Conservation (phyloP, 768 basidiomycete species). For the Lentinus brumalis region DNA sequence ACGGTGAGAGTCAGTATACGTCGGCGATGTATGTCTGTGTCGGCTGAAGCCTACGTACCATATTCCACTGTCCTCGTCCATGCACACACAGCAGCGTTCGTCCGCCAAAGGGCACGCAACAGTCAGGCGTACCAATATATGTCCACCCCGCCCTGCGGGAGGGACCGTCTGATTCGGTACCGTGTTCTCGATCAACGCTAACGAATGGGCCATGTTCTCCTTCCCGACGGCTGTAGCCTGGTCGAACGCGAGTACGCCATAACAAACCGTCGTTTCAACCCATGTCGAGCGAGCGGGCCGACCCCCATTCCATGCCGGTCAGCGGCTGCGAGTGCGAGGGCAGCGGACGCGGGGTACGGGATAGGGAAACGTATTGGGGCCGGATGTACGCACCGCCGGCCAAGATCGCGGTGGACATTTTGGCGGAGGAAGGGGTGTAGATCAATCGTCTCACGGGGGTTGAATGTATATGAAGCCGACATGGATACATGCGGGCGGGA, state of each 20-base stretch:
- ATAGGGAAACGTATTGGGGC: constrained; percentile 63
- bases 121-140: constrained; percentile 70
- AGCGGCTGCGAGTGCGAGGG: constrained; percentile 73
- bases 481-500: constrained; percentile 89
- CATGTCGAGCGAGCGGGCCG: constrained; percentile 59
- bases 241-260: constrained; percentile 72
- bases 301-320: constrained; percentile 86
- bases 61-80: constrained; percentile 76
- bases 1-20: neutral
- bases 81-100: neutral
- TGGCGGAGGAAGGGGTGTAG: constrained; percentile 89
- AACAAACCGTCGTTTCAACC: constrained; percentile 67
- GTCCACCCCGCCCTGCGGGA: constrained; percentile 88
- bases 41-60: constrained; percentile 41
- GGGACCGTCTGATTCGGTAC: constrained; percentile 80
- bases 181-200: constrained; percentile 82
- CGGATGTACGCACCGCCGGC: constrained; percentile 71
- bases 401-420: constrained; percentile 80
- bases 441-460: constrained; percentile 87
- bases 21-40: neutral
- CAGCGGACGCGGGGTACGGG: constrained; percentile 72
- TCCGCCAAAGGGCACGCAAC: neutral
- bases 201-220: constrained; percentile 83
- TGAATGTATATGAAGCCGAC: constrained; percentile 85
- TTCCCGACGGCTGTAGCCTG: constrained; percentile 58